Evolutionary conservation across 176 grass and related monocot species (phyloP), one percentile per base, ranked within the genome.

Genomic region (Musa acuminata): DNA sequence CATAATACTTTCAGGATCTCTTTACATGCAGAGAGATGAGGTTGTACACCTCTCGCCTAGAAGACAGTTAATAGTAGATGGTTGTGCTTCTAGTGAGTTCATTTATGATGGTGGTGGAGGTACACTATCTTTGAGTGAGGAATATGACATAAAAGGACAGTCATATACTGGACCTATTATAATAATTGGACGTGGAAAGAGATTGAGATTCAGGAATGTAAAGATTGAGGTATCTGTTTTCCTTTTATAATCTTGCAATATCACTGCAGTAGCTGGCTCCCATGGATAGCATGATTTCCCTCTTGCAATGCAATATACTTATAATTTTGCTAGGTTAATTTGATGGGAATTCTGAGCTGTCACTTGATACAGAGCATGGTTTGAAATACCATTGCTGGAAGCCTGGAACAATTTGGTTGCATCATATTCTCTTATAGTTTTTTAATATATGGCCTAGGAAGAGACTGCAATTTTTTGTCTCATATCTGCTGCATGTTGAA

Each of bases 61-160:
- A 86, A 98, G 84, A 76, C 87, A 98, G 80, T 85, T 98, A 84
- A 93, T 98, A 77, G 90, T 93, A 72, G 94, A 98, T 91, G 94
- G 90, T 78, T 79, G 70, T 74, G 82, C 72, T 79, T 84, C 85
- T 70, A 82, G 85, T 71, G 94, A 98, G 75, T 93, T 93, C 69
- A 88, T 55, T 84, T 98, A 98, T 73, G 94, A 98, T 91, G 94
- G 90, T 14, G 88, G 86, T 76, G 94, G 94, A 57, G 90, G 94
- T 27, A 90, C 88, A 63, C 83, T 98, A 83, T 93, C 85, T 64
- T 84, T 98, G 78, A 89, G 84, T 67, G 90, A 98, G n/a, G 80
- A 93, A 71, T 83, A 87, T 85, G 77, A 91, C 64, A 86, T 77
- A 72, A 91, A 92, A 80, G 90, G 88, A 11, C 90, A 93, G 63